Evolutionary conservation across 1,284 basidiomycete genomes (phyloP), one percentile per base, ranked within the genome.

Genomic region (Laetiporus sulphureus): DNA sequence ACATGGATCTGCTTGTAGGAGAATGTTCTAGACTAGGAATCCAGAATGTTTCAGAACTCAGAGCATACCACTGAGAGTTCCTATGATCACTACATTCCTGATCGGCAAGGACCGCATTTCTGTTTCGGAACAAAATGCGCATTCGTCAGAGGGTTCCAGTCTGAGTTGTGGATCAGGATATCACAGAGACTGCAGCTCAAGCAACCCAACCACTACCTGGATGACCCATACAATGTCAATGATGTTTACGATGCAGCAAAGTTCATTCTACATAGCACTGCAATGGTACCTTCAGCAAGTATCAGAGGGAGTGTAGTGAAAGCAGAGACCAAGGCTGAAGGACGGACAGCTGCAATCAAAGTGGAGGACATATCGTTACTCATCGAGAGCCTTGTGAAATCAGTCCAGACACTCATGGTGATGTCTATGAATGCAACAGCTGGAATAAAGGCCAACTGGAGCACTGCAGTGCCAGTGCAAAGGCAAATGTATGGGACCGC

Each of bases 31-130:
- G 18, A 5, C 18, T 37, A n/a, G 36, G 41, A 15, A 40, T 46
- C 31, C n/a, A 30, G 15, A 46, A 23, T 12, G 24, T 35, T 24
- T 29, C 31, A 3, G 41, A 46, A 20, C 38, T 38, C 23, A 41
- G 39, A 7, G 21, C 22, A 8, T 49, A 42, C 32, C 41, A 38
- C 31, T 32, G 44, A 13, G 40, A 45, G 16, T 49, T 43, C 37
- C 12, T 35, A 20, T 34, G 11, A 45, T 43, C 22, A 39, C 44
- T 2, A 24, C 19, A 8, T 39, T 29, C 37, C 44, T 49, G 4
- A 40, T 43, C 7, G n/a, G n/a, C 4, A 16, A 49, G 15, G 18
- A 33, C 7, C 40, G 41, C 5, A 32, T 45, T 18, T 44, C 45
- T 12, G 24, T n/a, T 18, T 20, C 16, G 2, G 42, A 50, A 19